Base-by-base conservation (phyloP, 192 early-diverging fungal species). In the Linnemannia schmuckeri region DNA sequence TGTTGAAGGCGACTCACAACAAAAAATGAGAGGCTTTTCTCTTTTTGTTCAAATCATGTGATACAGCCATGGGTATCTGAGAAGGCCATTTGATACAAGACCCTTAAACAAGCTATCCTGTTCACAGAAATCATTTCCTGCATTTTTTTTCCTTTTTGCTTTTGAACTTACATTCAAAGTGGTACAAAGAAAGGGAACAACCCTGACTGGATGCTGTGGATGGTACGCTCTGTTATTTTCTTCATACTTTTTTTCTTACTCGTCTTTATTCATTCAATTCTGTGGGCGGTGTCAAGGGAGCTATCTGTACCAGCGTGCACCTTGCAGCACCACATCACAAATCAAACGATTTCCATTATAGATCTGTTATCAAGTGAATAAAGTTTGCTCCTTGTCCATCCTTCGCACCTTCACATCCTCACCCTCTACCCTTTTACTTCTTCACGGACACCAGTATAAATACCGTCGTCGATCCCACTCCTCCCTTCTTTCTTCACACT, bases 11-110 rank as follows among this genome's bases (percentile, higher is more conserved):
- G 70, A 72, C 61, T 66, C 61, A 66, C 61, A 66, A 66, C 27
- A 66, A 66, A 66, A 52, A 52, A 52, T 52, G 49, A 52, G 61
- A 66, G 61, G 61, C 61, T 66, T 66, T 66, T 66, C 61, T 15
- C 27, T 4, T 13, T 46, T 46, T 13, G 15, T 15, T 46, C 12
- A 46, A 33, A 3, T 66, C 61, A 66, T 66, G 61, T 66, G 61
- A 66, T 30, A 30, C 7, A 24, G 8, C 3, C 27, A 9, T 30
- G 2, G 8, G 10, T 57, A 18, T 10, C n/a, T 6, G n/a, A 0
- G 27, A 27, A 27, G 30, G 57, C 7, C 24, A 44, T 20, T 57
- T 27, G 30, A 33, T 66, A 30, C 61, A 33, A 33, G 10, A 13
- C 61, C 61, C 61, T 66, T 66, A 66, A 66, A 2, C 4, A 20